A percentile compares a stretch with the other conserved stretches of the same genome.
phyloP scores from a whole-genome alignment of 106 monocot species.

The Agapanthus africanus region DNA sequence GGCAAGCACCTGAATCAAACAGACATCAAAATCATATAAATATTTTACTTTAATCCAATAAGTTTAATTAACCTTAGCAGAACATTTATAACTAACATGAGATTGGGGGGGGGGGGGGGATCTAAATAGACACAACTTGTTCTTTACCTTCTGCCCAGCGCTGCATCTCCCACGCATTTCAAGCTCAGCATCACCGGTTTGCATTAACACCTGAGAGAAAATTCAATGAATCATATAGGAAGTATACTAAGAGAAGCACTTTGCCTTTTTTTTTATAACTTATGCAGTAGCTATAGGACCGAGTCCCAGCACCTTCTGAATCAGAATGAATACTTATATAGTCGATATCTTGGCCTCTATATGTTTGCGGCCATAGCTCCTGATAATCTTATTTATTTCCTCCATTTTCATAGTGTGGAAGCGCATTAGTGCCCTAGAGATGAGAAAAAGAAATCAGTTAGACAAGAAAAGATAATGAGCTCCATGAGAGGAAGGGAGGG shows the following conservation, averaged over 20 bases:
- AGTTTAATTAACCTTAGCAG: neutral
- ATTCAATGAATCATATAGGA: neutral
- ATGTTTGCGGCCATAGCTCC: slow-evolving; percentile 99
- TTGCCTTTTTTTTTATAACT: slow-evolving; percentile 8
- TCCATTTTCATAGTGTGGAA: slow-evolving; percentile 99
- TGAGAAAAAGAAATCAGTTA: neutral
- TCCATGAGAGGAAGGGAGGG: neutral
- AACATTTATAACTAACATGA: slow-evolving; percentile 4
- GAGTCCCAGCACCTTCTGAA: slow-evolving; percentile 80
- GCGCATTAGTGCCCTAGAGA: slow-evolving; percentile 90
- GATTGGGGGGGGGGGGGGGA: too few relatives aligned
- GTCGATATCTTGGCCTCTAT: slow-evolving; percentile 97
- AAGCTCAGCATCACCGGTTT: slow-evolving; percentile 95
- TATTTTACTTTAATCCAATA: neutral
- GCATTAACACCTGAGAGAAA: slow-evolving; percentile 72
- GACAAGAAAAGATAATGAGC: neutral
- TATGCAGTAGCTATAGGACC: slow-evolving; percentile 93
- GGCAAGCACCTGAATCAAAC: slow-evolving; percentile 71
- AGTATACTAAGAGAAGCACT: neutral
- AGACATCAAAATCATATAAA: neutral
- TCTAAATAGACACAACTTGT: neutral
- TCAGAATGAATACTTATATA: slow-evolving; percentile 96
- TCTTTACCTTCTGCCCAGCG: slow-evolving; percentile 89
- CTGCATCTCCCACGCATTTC: slow-evolving; percentile 99
- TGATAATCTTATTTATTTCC: slow-evolving; percentile 97